Base-by-base conservation (phyloP, 495 filamentous ascomycete genomes). In the Penicillium diatomitis region DNA sequence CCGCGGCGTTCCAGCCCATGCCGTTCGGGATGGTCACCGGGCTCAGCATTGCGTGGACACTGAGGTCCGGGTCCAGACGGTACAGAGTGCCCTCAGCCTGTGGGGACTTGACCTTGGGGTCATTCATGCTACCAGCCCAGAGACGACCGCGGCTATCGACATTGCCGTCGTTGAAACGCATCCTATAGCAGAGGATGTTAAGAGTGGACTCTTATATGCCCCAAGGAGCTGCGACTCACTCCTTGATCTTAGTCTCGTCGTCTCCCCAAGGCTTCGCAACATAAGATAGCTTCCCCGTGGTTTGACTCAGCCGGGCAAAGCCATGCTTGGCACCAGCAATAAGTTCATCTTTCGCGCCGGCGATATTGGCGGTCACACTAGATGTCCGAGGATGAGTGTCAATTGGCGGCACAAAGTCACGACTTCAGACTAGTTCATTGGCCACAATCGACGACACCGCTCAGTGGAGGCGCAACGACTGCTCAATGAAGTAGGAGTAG, bases 61-160 rank as follows among this genome's bases (percentile, higher is more conserved):
- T 71, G 46, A 78, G 62, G 57, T 85, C 81, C 3, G 79, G 73
- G 55, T 86, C 77, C 28, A 85, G 74, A 52, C 81, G 72, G 64
- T 85, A 85, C 6, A 87, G 65, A 20, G 76, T 67, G 28, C 80
- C 81, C 70, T 72, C 67, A 40, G 66, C 49, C 12, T 56, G 53
- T 1, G 56, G 66, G 6, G 51, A 46, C 38, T 70, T 51, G 36
- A 70, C 52, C 40, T 72, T 72, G 27, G 71, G 67, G 57, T 95
- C 90, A 54, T 87, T 90, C 88, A 96, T 95, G 35, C 80, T 76
- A n/a, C 88, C 87, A 6, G 87, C 76, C 88, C 89, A 95, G 65
- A 90, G 91, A 38, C 90, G 74, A 44, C 90, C 90, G 46, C 83
- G 72, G 38, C 81, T 83, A 61, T 95, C 90, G 46, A 87, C 81